Conservation (phyloP, 257 asterid species). For the Verbascum thapsus region DNA sequence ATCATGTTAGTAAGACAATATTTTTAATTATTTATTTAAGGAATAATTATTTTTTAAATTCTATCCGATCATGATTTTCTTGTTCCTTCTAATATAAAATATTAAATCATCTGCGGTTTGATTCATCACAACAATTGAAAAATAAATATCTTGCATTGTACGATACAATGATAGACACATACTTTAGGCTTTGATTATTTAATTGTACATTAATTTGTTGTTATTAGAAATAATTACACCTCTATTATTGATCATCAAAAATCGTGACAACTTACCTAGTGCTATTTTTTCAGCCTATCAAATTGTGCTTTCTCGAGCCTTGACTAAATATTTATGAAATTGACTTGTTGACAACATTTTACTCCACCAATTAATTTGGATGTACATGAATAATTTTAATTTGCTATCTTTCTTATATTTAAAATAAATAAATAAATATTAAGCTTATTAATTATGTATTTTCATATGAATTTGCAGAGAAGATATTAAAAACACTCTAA, state of each 20-base stretch:
- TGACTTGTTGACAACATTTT: constrained; percentile 30
- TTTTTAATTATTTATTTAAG: too few relatives aligned
- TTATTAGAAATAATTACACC: background rate
- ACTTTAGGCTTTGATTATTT: background rate
- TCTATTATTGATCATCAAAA: constrained; percentile 15
- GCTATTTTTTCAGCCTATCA: constrained; percentile 21
- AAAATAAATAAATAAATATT: too few relatives aligned
- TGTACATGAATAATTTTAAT: background rate
- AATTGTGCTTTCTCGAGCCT: constrained; percentile 37
- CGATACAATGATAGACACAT: constrained; percentile 7
- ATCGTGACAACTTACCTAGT: constrained; percentile 30
- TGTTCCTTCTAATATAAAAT: too few relatives aligned
- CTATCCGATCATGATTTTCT: too few relatives aligned
- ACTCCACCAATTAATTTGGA: constrained; percentile 4
- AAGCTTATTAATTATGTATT: too few relatives aligned
- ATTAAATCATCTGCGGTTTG: background rate
- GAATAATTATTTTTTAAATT: too few relatives aligned
- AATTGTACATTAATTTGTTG: background rate
- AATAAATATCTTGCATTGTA: background rate
- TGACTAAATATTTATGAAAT: constrained; percentile 19
- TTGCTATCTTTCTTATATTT: too few relatives aligned
- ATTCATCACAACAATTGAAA: background rate
- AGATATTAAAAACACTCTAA: too few relatives aligned
- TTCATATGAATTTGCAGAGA: too few relatives aligned
- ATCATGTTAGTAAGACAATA: too few relatives aligned